phyloP scores from a whole-genome alignment of 345 rosid species.

The Turnera subulata region DNA sequence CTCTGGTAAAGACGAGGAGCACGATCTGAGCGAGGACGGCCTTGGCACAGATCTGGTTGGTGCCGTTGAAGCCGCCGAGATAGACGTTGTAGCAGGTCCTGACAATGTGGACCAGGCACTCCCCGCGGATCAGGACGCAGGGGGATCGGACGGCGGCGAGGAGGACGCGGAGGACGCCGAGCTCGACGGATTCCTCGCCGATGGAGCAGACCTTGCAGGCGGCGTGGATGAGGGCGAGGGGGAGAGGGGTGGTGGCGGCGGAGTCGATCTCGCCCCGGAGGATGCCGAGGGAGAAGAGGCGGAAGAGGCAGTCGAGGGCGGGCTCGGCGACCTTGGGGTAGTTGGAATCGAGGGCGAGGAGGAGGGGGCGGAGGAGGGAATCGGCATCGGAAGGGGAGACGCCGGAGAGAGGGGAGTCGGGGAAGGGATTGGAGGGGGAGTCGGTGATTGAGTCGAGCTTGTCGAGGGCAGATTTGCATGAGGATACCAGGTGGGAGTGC shows the following conservation, averaged over 20 bases:
- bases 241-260: neutral
- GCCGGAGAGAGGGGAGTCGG: constrained; percentile 49
- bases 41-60: constrained; percentile 96
- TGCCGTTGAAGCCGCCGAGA: constrained; percentile 70
- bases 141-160: constrained; percentile 76
- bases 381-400: constrained; percentile 63
- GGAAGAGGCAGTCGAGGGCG: constrained; percentile 74
- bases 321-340: constrained; percentile 76
- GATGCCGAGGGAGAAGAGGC: constrained; percentile 67
- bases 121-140: constrained; percentile 71
- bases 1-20: constrained; percentile 65
- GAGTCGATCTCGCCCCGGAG: constrained; percentile 54
- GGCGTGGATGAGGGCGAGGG: constrained; percentile 40
- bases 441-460: constrained; percentile 56
- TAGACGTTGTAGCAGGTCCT: constrained; percentile 90
- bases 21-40: constrained; percentile 83
- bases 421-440: constrained; percentile 27
- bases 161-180: constrained; percentile 65
- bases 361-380: constrained; percentile 51
- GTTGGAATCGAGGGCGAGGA: constrained; percentile 67
- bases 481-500: constrained; percentile 76
- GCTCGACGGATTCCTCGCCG: constrained; percentile 76
- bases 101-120: constrained; percentile 64
- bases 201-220: constrained; percentile 59
- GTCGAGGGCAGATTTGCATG: constrained; percentile 86